A percentile compares a stretch with the other conserved stretches of the same genome.
Conservation (phyloP, 306 rosid species). For the Castanea mollissima region DNA sequence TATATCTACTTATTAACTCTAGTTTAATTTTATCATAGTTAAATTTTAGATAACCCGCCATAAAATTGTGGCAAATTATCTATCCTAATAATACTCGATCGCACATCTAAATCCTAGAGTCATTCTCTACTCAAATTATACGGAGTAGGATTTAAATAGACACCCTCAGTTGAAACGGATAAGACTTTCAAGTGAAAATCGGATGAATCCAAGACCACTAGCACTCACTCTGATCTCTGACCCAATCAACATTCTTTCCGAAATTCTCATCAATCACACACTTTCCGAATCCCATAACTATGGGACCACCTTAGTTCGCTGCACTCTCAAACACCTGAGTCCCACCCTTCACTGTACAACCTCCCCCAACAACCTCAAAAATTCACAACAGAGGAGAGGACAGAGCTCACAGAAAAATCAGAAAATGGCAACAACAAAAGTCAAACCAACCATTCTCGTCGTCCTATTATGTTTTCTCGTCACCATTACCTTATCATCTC, state of each 20-base stretch:
- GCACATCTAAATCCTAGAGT: no score
- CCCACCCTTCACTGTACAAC: not conserved
- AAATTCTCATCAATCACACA: not conserved
- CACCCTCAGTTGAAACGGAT: no score
- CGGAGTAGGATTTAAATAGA: no score
- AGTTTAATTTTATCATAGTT: no score
- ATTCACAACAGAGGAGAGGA: not conserved
- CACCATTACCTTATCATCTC: constrained; percentile 9
- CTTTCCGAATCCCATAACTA: not conserved
- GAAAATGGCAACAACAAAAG: constrained; percentile 28
- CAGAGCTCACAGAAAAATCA: not conserved
- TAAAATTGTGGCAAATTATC: no score
- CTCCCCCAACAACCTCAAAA: not conserved
- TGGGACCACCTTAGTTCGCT: not conserved
- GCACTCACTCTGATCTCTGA: no score
- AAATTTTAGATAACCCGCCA: no score
- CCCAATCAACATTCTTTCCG: not conserved
- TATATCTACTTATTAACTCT: no score
- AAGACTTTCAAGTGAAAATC: no score
- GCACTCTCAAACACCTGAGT: not conserved
- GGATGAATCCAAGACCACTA: no score
- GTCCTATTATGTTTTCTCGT: not conserved
- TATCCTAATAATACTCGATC: no score
- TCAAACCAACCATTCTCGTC: not conserved
- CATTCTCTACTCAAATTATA: no score